Conservation (phyloP, 148 eudicot species). For the Chenopodium formosanum region DNA sequence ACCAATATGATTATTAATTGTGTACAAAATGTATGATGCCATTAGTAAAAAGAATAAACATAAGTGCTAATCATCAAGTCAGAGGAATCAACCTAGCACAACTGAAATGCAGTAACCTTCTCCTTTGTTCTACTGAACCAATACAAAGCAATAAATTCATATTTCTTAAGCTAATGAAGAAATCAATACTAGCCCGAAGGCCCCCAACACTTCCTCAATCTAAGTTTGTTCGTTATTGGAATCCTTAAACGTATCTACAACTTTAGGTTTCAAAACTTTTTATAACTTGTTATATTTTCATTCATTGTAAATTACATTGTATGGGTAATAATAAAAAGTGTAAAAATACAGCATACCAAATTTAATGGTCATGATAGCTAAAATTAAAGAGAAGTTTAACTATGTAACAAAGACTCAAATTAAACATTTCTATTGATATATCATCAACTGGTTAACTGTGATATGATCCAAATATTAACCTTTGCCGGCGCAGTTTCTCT, state of each 20-base stretch:
- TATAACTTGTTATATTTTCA: no score
- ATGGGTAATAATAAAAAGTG: no score
- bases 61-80: background rate
- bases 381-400: no score
- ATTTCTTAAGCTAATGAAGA: background rate
- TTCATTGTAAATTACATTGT: no score
- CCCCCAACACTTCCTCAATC: background rate
- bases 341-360: no score
- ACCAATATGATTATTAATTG: background rate
- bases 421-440: background rate
- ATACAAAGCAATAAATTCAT: background rate
- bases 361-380: no score
- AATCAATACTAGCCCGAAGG: background rate
- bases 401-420: background rate
- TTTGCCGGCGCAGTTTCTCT: conserved; percentile 49
- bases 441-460: background rate
- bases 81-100: background rate
- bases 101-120: no score
- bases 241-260: background rate
- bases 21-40: background rate
- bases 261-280: background rate
- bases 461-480: conserved; percentile 26
- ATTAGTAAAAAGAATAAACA: background rate
- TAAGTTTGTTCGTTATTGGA: no score
- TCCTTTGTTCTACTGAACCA: background rate